Conservation (phyloP, 2,329 filamentous ascomycete species). For the Aureobasidium sp. region DNA sequence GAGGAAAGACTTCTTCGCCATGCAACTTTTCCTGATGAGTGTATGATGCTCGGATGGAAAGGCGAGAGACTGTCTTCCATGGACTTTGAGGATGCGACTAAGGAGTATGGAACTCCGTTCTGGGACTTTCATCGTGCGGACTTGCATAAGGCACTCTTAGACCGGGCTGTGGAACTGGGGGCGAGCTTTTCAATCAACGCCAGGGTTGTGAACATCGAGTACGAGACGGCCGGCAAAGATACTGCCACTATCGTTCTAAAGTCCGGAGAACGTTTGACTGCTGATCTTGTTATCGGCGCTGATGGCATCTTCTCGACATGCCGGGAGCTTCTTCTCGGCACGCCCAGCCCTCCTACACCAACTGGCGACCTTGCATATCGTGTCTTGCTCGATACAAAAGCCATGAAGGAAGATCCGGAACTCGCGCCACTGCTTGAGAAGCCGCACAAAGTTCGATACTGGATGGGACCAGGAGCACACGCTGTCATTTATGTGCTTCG, state of each 20-base stretch:
- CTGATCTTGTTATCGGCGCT: conserved; percentile 42
- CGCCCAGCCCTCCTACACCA: conserved; percentile 39
- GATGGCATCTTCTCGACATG: conserved; percentile 43
- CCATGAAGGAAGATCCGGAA: conserved; percentile 42
- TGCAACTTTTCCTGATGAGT: conserved; percentile 37
- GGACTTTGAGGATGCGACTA: conserved; percentile 36
- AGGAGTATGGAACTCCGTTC: conserved; percentile 37
- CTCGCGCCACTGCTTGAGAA: conserved; percentile 39
- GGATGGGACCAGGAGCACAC: conserved; percentile 47
- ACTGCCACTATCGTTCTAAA: conserved; percentile 34
- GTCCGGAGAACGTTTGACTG: conserved; percentile 31
- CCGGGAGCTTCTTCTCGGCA: conserved; percentile 39
- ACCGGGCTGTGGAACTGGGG: conserved; percentile 43
- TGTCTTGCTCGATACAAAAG: conserved; percentile 39
- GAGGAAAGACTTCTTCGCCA: conserved; percentile 33
- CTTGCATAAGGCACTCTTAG: conserved; percentile 42
- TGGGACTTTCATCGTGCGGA: conserved; percentile 51
- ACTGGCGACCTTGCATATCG: conserved; percentile 48
- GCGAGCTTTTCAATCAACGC: conserved; percentile 39
- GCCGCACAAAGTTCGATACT: conserved; percentile 44
- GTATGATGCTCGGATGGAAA: conserved; percentile 49
- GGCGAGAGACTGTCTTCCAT: conserved; percentile 43
- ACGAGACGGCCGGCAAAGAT: conserved; percentile 15
- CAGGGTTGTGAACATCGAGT: conserved; percentile 37
- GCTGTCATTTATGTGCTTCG: conserved; percentile 47